phyloP scores from a whole-genome alignment of 2,329 filamentous ascomycete genomes.

The Botrytis byssoidea region DNA sequence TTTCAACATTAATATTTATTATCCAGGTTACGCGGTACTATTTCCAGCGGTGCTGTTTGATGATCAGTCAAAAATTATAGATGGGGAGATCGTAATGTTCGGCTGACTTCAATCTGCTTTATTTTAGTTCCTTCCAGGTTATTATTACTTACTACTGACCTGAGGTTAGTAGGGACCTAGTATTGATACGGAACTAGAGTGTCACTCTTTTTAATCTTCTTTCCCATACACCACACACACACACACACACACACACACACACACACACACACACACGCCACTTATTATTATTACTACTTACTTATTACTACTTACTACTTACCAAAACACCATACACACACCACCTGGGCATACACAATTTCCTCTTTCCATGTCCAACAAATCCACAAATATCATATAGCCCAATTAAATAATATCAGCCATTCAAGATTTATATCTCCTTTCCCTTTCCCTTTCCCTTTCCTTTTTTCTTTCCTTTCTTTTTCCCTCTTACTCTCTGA shows the following conservation, averaged over 20 bases:
- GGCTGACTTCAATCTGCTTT: neutral
- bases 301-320: too few relatives aligned
- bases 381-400: neutral
- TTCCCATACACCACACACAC: neutral
- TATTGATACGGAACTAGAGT: neutral
- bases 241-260: too few relatives aligned
- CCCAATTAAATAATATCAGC: slow-evolving; percentile 4
- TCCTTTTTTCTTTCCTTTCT: neutral
- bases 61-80: neutral
- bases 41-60: too few relatives aligned
- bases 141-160: neutral
- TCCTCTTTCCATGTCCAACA: neutral
- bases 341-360: neutral
- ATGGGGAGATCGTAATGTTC: slow-evolving; percentile 3
- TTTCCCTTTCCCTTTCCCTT: neutral
- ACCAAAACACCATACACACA: too few relatives aligned
- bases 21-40: too few relatives aligned
- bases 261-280: neutral
- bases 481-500: neutral
- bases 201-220: neutral
- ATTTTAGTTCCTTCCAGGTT: neutral
- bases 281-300: too few relatives aligned
- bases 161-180: neutral
- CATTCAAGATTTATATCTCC: neutral
- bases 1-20: too few relatives aligned